Conservation (phyloP, 2,329 filamentous ascomycete genomes). For the Aureobasidium sp. region DNA sequence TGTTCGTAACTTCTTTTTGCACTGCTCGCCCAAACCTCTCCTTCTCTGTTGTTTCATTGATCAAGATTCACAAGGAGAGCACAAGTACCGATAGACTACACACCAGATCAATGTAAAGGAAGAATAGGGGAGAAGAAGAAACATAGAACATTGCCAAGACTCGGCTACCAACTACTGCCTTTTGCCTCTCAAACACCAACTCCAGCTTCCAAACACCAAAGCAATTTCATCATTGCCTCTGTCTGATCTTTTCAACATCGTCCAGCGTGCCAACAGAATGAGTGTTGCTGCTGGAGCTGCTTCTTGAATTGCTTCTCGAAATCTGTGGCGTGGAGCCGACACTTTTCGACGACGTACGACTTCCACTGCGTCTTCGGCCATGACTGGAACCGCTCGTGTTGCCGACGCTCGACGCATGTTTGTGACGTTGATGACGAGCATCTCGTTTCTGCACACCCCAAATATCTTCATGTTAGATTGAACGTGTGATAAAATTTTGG, state of each 20-base stretch:
- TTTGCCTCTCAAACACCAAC: neutral
- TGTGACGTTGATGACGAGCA: constrained; percentile 14
- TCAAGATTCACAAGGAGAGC: no score
- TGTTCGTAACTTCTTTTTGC: no score
- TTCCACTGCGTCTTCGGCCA: neutral
- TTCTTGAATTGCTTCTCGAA: constrained; percentile 3
- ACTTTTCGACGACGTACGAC: constrained; percentile 8
- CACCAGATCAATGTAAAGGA: no score
- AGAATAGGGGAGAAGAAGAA: neutral
- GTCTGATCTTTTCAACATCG: constrained; percentile 1
- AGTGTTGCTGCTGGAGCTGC: neutral
- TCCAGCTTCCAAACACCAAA: neutral
- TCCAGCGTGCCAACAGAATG: constrained; percentile 4
- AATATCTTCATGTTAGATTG: constrained; percentile 1
- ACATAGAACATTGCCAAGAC: no score
- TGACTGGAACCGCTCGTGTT: neutral
- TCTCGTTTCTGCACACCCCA: constrained; percentile 11
- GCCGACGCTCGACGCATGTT: constrained; percentile 9
- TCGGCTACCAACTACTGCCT: neutral
- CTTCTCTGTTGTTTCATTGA: no score
- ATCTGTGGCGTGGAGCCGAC: neutral
- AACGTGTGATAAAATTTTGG: constrained; percentile 2
- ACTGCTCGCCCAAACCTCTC: no score
- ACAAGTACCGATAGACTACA: no score
- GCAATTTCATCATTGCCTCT: neutral